A percentile compares a stretch with the other conserved stretches of the same genome.
Evolutionary conservation across 148 eudicot species (phyloP).

Genomic region (Drosera capensis): DNA sequence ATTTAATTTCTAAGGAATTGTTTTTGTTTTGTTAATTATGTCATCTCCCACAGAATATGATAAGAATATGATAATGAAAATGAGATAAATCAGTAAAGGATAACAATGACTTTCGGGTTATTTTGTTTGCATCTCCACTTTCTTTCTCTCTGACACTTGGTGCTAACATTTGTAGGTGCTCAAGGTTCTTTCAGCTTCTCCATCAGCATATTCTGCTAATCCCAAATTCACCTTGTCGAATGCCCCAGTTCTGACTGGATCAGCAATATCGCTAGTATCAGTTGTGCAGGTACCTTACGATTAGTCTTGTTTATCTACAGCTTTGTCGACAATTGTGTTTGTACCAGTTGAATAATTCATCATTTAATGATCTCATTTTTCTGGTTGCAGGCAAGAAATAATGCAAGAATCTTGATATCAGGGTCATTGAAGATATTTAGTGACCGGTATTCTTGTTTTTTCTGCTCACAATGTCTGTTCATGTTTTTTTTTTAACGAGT

Average conservation of each 20-base stretch:
- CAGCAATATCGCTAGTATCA: constrained; percentile 15
- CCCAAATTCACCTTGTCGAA: constrained; percentile 30
- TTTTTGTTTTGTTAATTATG: no score
- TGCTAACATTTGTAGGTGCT: constrained; percentile 24
- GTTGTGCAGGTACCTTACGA: background rate
- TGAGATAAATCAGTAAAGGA: no score
- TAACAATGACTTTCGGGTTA: no score
- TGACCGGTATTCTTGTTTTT: constrained; percentile 31
- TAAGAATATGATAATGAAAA: background rate
- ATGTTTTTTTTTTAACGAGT: no score
- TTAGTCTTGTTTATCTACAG: no score
- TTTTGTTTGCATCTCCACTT: background rate
- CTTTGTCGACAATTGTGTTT: no score
- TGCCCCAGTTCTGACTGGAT: constrained; percentile 45
- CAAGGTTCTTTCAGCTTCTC: constrained; percentile 54
- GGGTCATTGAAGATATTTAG: constrained; percentile 79
- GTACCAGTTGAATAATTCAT: no score
- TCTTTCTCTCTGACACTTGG: background rate
- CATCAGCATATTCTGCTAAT: constrained; percentile 50
- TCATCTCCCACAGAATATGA: no score
- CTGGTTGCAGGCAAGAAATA: constrained; percentile 56
- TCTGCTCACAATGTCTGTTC: background rate
- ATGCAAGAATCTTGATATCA: constrained; percentile 49
- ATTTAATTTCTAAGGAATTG: no score
- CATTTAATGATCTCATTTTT: background rate